Conservation (phyloP, 139 green algal genomes). For the Trebouxia sp. region DNA sequence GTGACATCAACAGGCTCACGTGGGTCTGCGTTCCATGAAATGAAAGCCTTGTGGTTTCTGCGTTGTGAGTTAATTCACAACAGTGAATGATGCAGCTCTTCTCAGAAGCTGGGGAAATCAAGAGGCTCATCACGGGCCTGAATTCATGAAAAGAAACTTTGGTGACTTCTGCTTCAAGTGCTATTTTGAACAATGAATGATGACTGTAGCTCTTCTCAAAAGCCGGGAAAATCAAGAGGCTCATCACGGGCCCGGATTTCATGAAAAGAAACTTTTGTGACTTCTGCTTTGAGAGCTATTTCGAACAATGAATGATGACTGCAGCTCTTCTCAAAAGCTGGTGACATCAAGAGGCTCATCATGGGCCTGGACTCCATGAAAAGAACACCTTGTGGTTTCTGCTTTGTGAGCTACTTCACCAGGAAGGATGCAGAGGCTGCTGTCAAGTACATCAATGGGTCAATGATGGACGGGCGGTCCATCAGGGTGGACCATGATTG, state of each 20-base stretch:
- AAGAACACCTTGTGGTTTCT: slow-evolving; percentile 97
- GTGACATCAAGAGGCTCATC: slow-evolving; percentile 87
- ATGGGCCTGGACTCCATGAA: slow-evolving; percentile 95
- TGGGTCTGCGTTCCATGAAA: too few species aligned
- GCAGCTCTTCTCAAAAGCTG: slow-evolving; percentile 77
- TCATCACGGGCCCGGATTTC: slow-evolving; percentile 97
- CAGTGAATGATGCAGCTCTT: too few species aligned
- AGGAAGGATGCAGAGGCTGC: slow-evolving; percentile 79
- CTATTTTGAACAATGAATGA: too few species aligned
- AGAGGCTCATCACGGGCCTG: too few species aligned
- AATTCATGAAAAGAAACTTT: too few species aligned
- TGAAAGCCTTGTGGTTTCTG: too few species aligned
- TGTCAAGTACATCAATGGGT: slow-evolving; percentile 92
- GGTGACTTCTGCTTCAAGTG: too few species aligned
- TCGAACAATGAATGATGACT: slow-evolving; percentile 32
- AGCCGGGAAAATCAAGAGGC: slow-evolving; percentile 79
- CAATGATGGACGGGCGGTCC: slow-evolving; percentile 88
- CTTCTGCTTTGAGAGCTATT: slow-evolving; percentile 96
- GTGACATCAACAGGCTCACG: too few species aligned
- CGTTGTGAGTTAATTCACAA: too few species aligned
- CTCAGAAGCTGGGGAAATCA: too few species aligned
- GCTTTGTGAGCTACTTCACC: slow-evolving; percentile 91
- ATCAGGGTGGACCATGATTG: slow-evolving; percentile 98
- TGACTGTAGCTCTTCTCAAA: slow-evolving; percentile 68
- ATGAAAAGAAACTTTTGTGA: slow-evolving; percentile 91